Conservation (phyloP, 164 flowering plant species). For the Vitis rupestris region DNA sequence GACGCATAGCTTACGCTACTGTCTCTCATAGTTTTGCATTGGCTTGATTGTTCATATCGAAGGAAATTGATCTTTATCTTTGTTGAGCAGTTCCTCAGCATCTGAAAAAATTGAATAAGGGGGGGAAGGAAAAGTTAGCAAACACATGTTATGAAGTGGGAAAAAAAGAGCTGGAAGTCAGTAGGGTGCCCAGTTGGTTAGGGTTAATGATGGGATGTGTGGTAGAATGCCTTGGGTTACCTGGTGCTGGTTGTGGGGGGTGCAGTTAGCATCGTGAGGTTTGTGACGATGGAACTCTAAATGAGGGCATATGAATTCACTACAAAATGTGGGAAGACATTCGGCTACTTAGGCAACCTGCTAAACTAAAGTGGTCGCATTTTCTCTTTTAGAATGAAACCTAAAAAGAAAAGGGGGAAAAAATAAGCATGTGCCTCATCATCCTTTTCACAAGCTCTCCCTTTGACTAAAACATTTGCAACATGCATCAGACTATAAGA, state of each 20-base stretch:
- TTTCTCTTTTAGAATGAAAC: too few relatives aligned
- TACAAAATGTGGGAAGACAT: too few relatives aligned
- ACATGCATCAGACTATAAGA: not conserved
- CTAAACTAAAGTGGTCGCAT: too few relatives aligned
- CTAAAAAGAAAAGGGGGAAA: not conserved
- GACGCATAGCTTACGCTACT: constrained; percentile 99
- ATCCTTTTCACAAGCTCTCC: not conserved
- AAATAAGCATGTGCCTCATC: not conserved
- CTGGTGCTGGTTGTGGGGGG: too few relatives aligned
- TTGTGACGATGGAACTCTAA: too few relatives aligned
- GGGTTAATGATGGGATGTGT: too few relatives aligned
- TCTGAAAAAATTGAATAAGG: constrained; percentile 36
- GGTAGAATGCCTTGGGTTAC: too few relatives aligned
- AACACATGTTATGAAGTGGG: not conserved
- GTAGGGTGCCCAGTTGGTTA: not conserved
- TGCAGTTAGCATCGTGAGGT: too few relatives aligned
- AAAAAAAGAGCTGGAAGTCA: not conserved
- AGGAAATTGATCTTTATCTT: constrained; percentile 77
- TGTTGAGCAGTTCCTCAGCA: constrained; percentile 69
- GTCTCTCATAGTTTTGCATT: constrained; percentile 80
- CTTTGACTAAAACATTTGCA: not conserved
- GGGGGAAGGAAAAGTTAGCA: too few relatives aligned
- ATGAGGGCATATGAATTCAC: too few relatives aligned
- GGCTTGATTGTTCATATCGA: constrained; percentile 92
- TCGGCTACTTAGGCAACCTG: too few relatives aligned